Base-by-base conservation (phyloP, 768 basidiomycete genomes). In the Termitomyces sp. region DNA sequence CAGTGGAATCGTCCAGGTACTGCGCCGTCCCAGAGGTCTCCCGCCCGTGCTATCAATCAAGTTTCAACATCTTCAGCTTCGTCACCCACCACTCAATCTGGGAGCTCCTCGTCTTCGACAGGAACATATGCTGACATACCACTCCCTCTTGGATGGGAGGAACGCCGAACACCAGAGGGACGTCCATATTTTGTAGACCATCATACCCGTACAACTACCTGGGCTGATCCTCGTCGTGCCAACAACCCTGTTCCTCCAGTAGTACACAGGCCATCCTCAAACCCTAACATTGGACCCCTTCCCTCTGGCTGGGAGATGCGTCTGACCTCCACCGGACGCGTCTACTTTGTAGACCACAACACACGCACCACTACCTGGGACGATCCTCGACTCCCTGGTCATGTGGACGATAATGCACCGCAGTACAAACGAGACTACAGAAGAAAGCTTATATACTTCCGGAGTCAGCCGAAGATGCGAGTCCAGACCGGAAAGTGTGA, bases 221-320 rank as follows among this genome's bases (percentile, higher is more conserved):
- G 93, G 93, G 85, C 83, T 20, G 93, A 96, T 68, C 93, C 94
- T 3, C 82, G 93, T 44, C 80, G 86, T 18, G 63, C 62, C 12
- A 79, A 78, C 27, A 80, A 80, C 59, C 75, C 73, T 62, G 62
- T 80, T 60, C 64, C 82, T 57, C 63, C 81, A 60, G 73, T 80
- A 56, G 62, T 81, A 63, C 61, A 75, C 15, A 66, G 82, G 23
- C 76, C 75, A 52, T 72, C 77, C 52, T 69, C 83, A 61, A 81
- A 75, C 53, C 70, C 84, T 58, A 76, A 87, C 59, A 81, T 93
- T 16, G 93, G 94, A 0, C 84, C 89, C 7, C 76, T 96, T 35
- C 94, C 94, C 5, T 89, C 86, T 42, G 94, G 93, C 56, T 96
- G 93, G 93, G 94, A 96, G 72, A 95, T 95, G 94, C 81, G 94